These are phyloP conservation scores for Daldinia caldariorum DNA, from an alignment of 495 filamentous ascomycete species.

Conservation along the genomic window DNA sequence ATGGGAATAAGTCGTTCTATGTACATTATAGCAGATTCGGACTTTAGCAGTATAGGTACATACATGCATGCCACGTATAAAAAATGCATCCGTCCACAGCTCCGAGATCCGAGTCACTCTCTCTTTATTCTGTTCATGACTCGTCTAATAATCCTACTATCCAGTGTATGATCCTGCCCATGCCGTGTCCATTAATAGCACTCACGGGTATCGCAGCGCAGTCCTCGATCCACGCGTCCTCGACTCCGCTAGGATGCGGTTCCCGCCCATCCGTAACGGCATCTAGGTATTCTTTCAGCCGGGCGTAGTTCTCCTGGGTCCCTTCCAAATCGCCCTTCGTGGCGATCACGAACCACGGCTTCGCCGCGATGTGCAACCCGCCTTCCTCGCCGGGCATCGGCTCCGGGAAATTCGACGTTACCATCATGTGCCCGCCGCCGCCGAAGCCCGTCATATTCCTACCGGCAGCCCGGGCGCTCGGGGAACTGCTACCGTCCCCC, in stretches of 20 bases:
- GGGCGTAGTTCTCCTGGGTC: slow-evolving; percentile 79
- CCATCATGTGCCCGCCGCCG: slow-evolving; percentile 40
- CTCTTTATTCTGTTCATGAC: slow-evolving; percentile 9
- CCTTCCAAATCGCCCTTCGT: slow-evolving; percentile 89
- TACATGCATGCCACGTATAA: slow-evolving; percentile 3
- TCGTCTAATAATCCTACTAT: slow-evolving; percentile 76
- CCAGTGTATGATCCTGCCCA: slow-evolving; percentile 78
- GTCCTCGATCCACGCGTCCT: slow-evolving; percentile 71
- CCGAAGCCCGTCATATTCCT: slow-evolving; percentile 24
- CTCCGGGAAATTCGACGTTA: slow-evolving; percentile 47
- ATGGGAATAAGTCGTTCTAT: slow-evolving; percentile 6
- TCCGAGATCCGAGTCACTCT: not conserved
- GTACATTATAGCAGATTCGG: slow-evolving; percentile 22
- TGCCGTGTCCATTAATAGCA: slow-evolving; percentile 85
- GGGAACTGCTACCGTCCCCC: slow-evolving; percentile 41
- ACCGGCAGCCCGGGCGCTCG: not conserved
- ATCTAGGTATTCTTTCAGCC: slow-evolving; percentile 73
- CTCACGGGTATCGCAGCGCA: slow-evolving; percentile 83
- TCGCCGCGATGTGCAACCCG: slow-evolving; percentile 75
- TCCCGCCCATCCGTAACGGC: slow-evolving; percentile 65
- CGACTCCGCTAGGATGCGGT: slow-evolving; percentile 75
- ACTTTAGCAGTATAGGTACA: not conserved
- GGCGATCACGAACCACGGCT: slow-evolving; percentile 97
- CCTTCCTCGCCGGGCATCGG: slow-evolving; percentile 41
- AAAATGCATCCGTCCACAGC: slow-evolving; percentile 7